Evolutionary conservation across 2,329 filamentous ascomycete genomes (phyloP).

Genomic region (Esteya vermicola): DNA sequence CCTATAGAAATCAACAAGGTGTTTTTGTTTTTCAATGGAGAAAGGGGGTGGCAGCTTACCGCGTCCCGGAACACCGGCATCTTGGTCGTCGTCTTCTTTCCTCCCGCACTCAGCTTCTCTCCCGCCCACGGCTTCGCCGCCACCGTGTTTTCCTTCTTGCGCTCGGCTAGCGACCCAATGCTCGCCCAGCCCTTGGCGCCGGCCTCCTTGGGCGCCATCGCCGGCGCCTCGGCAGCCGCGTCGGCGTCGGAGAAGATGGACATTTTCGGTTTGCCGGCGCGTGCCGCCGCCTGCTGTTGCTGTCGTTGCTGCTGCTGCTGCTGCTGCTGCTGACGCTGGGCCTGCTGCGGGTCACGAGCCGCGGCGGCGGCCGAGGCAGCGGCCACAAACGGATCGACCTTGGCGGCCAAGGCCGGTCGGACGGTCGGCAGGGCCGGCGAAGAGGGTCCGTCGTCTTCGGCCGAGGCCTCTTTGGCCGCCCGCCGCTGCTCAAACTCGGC

Average conservation of each 20-base stretch:
- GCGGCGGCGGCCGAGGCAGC: constrained; percentile 34
- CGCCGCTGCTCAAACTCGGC: constrained; percentile 76
- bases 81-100: constrained; percentile 68
- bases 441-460: constrained; percentile 38
- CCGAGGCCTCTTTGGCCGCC: constrained; percentile 40
- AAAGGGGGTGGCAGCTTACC: constrained; percentile 48
- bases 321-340: constrained; percentile 6
- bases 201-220: constrained; percentile 35
- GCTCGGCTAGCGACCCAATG: constrained; percentile 72
- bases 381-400: constrained; percentile 66
- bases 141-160: constrained; percentile 86
- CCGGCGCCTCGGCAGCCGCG: constrained; percentile 35
- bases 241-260: constrained; percentile 78
- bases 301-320: constrained; percentile 5
- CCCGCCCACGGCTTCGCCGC: constrained; percentile 85
- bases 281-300: constrained; percentile 24
- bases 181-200: constrained; percentile 73
- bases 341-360: constrained; percentile 49
- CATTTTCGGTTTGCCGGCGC: constrained; percentile 60
- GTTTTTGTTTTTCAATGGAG: constrained; percentile 10
- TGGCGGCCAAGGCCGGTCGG: constrained; percentile 70
- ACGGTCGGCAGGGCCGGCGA: constrained; percentile 79
- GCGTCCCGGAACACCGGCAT: constrained; percentile 89
- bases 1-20: constrained; percentile 83
- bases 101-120: constrained; percentile 77